Evolutionary conservation across 495 filamentous ascomycete species (phyloP).

Genomic region (Amorphotheca resinae): DNA sequence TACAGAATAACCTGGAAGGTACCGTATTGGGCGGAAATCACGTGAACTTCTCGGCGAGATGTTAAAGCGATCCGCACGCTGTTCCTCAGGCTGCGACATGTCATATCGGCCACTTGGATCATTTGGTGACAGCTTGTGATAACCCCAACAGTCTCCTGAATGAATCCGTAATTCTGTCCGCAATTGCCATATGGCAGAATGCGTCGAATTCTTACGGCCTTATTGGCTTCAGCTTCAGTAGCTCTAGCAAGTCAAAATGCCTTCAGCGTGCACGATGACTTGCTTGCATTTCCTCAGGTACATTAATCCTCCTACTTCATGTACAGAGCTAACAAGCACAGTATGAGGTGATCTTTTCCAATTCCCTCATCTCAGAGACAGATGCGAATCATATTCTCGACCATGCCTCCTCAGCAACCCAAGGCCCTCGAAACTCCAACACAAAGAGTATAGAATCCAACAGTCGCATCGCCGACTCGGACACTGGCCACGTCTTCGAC

Average conservation of each 20-base stretch:
- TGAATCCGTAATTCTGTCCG: constrained; percentile 4
- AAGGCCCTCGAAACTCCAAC: constrained; percentile 5
- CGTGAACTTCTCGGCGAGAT: no score
- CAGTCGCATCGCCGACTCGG: constrained; percentile 12
- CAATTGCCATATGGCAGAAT: constrained; percentile 32
- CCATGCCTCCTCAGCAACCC: constrained; percentile 14
- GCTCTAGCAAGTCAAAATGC: constrained; percentile 41
- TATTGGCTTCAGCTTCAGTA: constrained; percentile 27
- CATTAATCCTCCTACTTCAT: constrained; percentile 10
- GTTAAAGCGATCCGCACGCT: no score
- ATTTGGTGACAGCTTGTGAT: constrained; percentile 12
- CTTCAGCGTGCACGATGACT: constrained; percentile 80
- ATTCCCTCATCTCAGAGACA: constrained; percentile 57
- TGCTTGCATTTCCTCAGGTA: constrained; percentile 88
- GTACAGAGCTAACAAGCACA: constrained; percentile 25
- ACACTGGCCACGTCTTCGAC: constrained; percentile 12
- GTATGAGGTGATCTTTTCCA: constrained; percentile 74
- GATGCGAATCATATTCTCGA: constrained; percentile 52
- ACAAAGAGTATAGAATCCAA: constrained; percentile 17
- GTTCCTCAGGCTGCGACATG: no score
- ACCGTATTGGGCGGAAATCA: no score
- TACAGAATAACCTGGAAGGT: no score
- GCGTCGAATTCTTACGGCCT: constrained; percentile 32
- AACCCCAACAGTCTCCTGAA: constrained; percentile 1
- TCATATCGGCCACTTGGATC: not conserved